Evolutionary conservation across 768 basidiomycete species (phyloP).

Genomic region (Pleurotus ostreatus): DNA sequence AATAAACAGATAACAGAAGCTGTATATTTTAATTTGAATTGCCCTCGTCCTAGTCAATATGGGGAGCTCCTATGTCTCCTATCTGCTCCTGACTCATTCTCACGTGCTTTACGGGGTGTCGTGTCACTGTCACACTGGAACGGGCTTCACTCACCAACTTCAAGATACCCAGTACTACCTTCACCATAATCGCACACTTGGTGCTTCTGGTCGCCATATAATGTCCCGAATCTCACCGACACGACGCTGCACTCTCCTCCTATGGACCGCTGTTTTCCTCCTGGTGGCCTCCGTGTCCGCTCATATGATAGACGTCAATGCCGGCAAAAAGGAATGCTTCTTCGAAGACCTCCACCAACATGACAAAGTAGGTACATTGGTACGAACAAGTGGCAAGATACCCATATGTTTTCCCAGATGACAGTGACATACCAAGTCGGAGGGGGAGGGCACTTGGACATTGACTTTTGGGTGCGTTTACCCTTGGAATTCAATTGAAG

Average conservation of each 20-base stretch:
- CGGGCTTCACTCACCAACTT: too few relatives aligned
- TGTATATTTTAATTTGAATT: too few relatives aligned
- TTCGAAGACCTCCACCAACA: slow-evolving; percentile 91
- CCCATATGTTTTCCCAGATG: slow-evolving; percentile 59
- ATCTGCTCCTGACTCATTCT: too few relatives aligned
- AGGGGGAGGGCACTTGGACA: slow-evolving; percentile 93
- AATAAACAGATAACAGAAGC: too few relatives aligned
- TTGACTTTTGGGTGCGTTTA: slow-evolving; percentile 86
- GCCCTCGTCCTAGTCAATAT: too few relatives aligned
- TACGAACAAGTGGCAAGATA: too few relatives aligned
- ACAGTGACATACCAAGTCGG: slow-evolving; percentile 99
- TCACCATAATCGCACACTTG: background rate
- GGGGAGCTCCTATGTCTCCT: too few relatives aligned
- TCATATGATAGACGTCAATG: slow-evolving; percentile 71
- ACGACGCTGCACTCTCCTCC: slow-evolving; percentile 16
- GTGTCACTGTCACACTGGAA: too few relatives aligned
- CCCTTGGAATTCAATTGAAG: background rate
- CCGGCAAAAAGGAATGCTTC: slow-evolving; percentile 89
- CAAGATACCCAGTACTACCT: too few relatives aligned
- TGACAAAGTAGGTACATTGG: slow-evolving; percentile 62
- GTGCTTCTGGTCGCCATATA: slow-evolving; percentile 3
- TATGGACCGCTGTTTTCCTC: slow-evolving; percentile 37
- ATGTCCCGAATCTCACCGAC: background rate
- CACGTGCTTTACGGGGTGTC: too few relatives aligned
- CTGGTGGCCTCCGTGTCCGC: slow-evolving; percentile 42